These are phyloP conservation scores for Cladosporium phlei DNA, from an alignment of 2,329 filamentous ascomycete species.

Conservation along the genomic window DNA sequence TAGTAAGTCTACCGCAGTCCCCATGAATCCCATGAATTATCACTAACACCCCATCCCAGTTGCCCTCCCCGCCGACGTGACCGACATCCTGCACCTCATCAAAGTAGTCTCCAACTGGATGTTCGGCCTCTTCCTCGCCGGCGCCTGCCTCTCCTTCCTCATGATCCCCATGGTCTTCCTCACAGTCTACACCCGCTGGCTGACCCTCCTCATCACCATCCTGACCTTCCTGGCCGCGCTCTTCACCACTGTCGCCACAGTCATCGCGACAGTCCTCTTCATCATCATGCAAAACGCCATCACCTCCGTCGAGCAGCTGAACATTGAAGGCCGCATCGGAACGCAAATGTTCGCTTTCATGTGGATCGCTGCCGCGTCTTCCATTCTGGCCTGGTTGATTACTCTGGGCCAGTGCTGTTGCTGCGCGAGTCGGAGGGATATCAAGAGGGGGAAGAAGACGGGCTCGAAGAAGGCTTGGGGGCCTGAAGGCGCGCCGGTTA, in stretches of 20 bases:
- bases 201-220: slow-evolving; percentile 62
- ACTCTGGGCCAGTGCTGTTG: slow-evolving; percentile 77
- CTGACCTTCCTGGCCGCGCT: slow-evolving; percentile 64
- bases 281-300: slow-evolving; percentile 75
- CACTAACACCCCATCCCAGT: slow-evolving; percentile 44
- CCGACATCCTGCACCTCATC: slow-evolving; percentile 69
- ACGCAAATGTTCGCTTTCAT: slow-evolving; percentile 77
- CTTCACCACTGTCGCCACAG: slow-evolving; percentile 62
- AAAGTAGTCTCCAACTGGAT: slow-evolving; percentile 73
- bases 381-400: slow-evolving; percentile 63
- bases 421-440: slow-evolving; percentile 55
- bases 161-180: slow-evolving; percentile 62
- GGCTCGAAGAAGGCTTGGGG: slow-evolving; percentile 29
- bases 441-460: slow-evolving; percentile 45
- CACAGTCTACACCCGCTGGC: slow-evolving; percentile 50
- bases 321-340: slow-evolving; percentile 69
- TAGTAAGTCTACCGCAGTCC: slow-evolving; percentile 45
- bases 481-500: slow-evolving; percentile 14
- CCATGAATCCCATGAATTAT: too few species aligned
- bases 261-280: slow-evolving; percentile 79
- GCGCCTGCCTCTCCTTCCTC: slow-evolving; percentile 64
- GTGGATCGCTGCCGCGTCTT: slow-evolving; percentile 72
- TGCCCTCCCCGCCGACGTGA: slow-evolving; percentile 69
- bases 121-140: slow-evolving; percentile 81
- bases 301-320: slow-evolving; percentile 63